A percentile compares a stretch with the other conserved stretches of the same genome.
These are phyloP conservation scores for Bipolaris victoriae DNA, from an alignment of 2,329 filamentous ascomycete species.

Conservation along the genomic window DNA sequence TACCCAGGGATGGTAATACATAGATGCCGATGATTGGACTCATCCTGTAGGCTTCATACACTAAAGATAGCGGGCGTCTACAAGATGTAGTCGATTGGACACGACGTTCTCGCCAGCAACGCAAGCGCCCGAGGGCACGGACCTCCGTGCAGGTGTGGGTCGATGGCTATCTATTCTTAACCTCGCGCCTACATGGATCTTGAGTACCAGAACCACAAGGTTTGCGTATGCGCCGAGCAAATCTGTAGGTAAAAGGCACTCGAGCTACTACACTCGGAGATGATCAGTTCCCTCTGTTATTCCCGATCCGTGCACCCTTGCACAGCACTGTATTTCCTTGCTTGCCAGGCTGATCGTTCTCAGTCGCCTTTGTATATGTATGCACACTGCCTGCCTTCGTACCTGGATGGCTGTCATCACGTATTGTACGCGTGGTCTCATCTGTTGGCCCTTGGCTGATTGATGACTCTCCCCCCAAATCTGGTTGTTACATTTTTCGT, in stretches of 20 bases:
- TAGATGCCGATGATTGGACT: constrained; percentile 30
- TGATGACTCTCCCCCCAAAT: not conserved
- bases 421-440: not conserved
- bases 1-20: constrained; percentile 17
- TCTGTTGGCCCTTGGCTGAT: not conserved
- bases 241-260: constrained; percentile 1
- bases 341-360: not conserved
- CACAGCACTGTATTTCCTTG: not conserved
- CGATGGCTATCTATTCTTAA: constrained; percentile 25
- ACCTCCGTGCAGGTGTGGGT: constrained; percentile 16
- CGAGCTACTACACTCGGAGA: not conserved
- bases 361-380: not conserved
- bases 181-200: constrained; percentile 8
- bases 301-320: constrained; percentile 1
- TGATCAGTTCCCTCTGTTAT: not conserved
- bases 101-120: constrained; percentile 6
- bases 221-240: constrained; percentile 17
- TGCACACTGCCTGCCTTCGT: not conserved
- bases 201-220: constrained; percentile 1
- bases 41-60: constrained; percentile 18
- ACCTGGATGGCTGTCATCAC: not conserved
- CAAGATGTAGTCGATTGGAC: constrained; percentile 27
- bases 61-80: constrained; percentile 33
- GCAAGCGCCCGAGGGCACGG: constrained; percentile 25
- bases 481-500: constrained; percentile 1